Evolutionary conservation across 192 early-diverging fungal species (phyloP).

Genomic region (Kappamyces sp.): DNA sequence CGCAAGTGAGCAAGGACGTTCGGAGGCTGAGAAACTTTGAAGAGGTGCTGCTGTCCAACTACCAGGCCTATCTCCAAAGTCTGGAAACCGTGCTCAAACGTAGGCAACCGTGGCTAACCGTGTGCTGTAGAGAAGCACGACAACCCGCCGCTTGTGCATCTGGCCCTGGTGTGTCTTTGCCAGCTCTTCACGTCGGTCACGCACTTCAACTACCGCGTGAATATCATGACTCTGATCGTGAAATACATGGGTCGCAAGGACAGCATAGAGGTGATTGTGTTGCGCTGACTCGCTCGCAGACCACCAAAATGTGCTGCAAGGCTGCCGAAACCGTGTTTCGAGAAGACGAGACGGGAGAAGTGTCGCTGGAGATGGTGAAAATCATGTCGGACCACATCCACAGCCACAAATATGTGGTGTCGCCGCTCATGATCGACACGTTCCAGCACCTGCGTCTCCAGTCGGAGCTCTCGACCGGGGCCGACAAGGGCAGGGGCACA

Average conservation of each 20-base stretch:
- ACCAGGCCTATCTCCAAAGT: slow-evolving; percentile 76
- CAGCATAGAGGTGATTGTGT: slow-evolving; percentile 32
- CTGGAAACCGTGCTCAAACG: slow-evolving; percentile 46
- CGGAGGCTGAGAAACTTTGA: slow-evolving; percentile 82
- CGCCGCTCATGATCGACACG: slow-evolving; percentile 55
- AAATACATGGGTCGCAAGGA: slow-evolving; percentile 61
- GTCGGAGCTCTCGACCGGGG: slow-evolving; percentile 65
- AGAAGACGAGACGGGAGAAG: slow-evolving; percentile 80
- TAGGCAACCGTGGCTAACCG: slow-evolving; percentile 1
- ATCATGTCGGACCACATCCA: slow-evolving; percentile 82
- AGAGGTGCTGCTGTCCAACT: slow-evolving; percentile 70
- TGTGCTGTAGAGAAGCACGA: slow-evolving; percentile 1
- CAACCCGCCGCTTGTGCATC: slow-evolving; percentile 26
- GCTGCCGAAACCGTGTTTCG: slow-evolving; percentile 73
- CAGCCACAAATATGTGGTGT: slow-evolving; percentile 60
- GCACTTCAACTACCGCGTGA: slow-evolving; percentile 94
- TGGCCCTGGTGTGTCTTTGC: slow-evolving; percentile 77
- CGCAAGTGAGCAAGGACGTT: slow-evolving; percentile 81
- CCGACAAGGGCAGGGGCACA: slow-evolving; percentile 31
- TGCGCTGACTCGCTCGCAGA: slow-evolving; percentile 26
- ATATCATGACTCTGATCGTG: slow-evolving; percentile 79
- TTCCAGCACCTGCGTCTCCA: slow-evolving; percentile 79
- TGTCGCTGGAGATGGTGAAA: slow-evolving; percentile 78
- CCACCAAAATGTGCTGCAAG: slow-evolving; percentile 67
- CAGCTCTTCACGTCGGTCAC: slow-evolving; percentile 73